Base-by-base conservation (phyloP, 805 yeast genomes). In the Ogataea dorogensis region DNA sequence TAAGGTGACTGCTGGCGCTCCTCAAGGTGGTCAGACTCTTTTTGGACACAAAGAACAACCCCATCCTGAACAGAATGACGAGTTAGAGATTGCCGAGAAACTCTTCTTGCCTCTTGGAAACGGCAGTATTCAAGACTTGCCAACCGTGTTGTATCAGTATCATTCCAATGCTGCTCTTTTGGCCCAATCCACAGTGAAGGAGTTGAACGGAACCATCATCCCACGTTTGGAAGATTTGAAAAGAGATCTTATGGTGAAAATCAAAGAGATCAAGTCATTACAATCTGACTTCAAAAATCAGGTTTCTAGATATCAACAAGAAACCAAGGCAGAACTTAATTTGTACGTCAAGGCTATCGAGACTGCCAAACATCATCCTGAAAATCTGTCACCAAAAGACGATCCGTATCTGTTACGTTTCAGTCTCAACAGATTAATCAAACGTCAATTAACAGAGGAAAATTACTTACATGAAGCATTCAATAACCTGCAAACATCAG, bases 391-490 rank as follows among this genome's bases (percentile, higher is more conserved):
- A 40, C 71, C 79, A 11, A 75, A 71, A 46, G 75, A 77, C 49
- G 98, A 91, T 58, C 98, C 98, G 2, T 88, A 78, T 52, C 60
- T 93, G 42, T 70, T 86, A 30, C 86, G 85, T 58, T 64, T 78
- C 27, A 63, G 70, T 25, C 67, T 91, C 46, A 96, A 91, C 50
- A 71, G 77, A 54, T 91, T 83, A 59, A 75, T 93, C 52, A 80
- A 74, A 50, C 75, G 73, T 47, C 96, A 87, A 58, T 61, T 91
- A 28, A 71, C 72, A 13, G 96, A 87, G 61, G 97, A 91, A 59
- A 83, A 82, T 60, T 83, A 80, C 53, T 67, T 91, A 30, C 86
- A 87, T 54, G 96, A 89, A 58, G 96, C 97, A 0, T 91, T 75
- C 58, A 70, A 79, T 48, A 89, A 91, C 61, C 71, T 89, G 48